Evolutionary conservation across 75 land plant species (phyloP).

Genomic region (Gnetum montanum): DNA sequence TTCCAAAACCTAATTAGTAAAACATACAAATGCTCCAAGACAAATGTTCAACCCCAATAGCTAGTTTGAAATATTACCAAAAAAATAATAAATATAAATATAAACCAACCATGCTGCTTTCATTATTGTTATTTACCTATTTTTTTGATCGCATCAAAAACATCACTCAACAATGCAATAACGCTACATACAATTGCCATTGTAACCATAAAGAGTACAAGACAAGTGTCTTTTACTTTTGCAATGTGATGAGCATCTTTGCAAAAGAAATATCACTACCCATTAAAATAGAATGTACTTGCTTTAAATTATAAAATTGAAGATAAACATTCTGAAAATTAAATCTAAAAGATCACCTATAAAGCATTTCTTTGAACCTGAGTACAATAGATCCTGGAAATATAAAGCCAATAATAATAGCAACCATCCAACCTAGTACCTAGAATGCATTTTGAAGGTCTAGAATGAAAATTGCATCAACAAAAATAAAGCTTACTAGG

Average conservation of each 20-base stretch:
- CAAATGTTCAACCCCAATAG: no score
- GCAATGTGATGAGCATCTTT: slow-evolving; percentile 74
- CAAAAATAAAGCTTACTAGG: slow-evolving; percentile 41
- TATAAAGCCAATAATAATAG: slow-evolving; percentile 68
- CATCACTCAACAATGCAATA: slow-evolving; percentile 60
- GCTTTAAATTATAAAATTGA: background rate
- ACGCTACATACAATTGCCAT: slow-evolving; percentile 73
- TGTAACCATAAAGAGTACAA: slow-evolving; percentile 63
- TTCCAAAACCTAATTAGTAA: background rate
- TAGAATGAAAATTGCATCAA: slow-evolving; percentile 71
- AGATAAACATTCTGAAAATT: background rate
- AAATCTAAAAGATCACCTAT: background rate
- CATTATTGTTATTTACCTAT: no score
- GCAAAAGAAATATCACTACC: slow-evolving; percentile 10
- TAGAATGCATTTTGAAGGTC: slow-evolving; percentile 87
- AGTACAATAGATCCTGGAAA: slow-evolving; percentile 71
- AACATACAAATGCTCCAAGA: no score
- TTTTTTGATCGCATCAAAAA: no score
- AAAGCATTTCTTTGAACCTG: slow-evolving; percentile 22
- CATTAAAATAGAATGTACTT: background rate
- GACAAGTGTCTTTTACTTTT: slow-evolving; percentile 50
- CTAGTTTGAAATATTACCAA: no score
- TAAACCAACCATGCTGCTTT: no score
- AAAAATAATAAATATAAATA: no score
- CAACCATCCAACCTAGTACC: slow-evolving; percentile 74